A percentile compares a stretch with the other conserved stretches of the same genome.
Conservation (phyloP, 768 basidiomycete genomes). For the Tulasnella sp. region DNA sequence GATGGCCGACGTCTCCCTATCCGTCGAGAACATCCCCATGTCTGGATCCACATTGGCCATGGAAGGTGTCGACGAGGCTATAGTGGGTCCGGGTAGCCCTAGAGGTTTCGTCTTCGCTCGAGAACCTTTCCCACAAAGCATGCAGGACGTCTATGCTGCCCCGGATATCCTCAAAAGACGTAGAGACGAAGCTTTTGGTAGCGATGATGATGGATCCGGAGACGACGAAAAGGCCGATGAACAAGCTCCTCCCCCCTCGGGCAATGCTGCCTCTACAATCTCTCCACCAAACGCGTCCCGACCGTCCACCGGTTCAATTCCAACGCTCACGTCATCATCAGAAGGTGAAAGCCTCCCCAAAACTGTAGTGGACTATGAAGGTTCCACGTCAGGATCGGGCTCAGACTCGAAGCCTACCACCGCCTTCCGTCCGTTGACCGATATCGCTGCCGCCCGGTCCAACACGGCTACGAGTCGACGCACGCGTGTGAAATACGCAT, state of each 20-base stretch:
- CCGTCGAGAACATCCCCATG: constrained; percentile 40
- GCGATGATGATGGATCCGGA: not conserved
- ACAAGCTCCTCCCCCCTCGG: not conserved
- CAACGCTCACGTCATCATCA: no score
- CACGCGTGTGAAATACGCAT: not conserved
- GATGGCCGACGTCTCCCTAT: constrained; percentile 43
- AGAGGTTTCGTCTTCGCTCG: not conserved
- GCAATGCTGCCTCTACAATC: not conserved
- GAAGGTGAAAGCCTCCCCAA: no score
- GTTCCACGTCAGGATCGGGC: no score
- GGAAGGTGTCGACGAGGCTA: constrained; percentile 45
- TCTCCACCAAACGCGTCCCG: not conserved
- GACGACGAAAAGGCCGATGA: not conserved
- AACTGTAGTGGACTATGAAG: no score
- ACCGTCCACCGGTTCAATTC: no score
- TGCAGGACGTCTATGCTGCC: not conserved
- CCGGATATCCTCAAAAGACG: constrained; percentile 10
- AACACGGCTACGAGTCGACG: not conserved
- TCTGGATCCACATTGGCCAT: constrained; percentile 21
- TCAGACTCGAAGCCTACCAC: no score
- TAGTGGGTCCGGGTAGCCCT: constrained; percentile 21
- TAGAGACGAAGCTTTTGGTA: not conserved
- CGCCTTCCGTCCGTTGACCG: no score
- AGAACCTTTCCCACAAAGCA: not conserved
- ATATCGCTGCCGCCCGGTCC: no score